phyloP scores from a whole-genome alignment of 345 rosid genomes.

The Murraya koenigii region DNA sequence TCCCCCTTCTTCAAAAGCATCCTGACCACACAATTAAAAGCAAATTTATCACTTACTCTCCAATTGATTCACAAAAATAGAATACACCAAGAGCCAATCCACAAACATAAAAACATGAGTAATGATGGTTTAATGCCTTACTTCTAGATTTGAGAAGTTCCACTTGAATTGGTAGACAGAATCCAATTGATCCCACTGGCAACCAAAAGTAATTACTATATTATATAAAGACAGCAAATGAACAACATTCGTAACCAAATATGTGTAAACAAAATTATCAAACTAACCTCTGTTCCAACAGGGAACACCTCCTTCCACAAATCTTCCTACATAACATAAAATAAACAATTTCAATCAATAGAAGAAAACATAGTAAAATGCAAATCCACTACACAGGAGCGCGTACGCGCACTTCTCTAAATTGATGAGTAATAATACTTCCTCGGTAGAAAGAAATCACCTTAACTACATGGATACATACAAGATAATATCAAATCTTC shows the following conservation, averaged over 20 bases:
- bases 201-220: constrained; percentile 10
- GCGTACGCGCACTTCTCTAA: neutral
- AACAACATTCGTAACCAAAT: neutral
- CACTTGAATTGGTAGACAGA: constrained; percentile 64
- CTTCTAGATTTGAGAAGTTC: constrained; percentile 89
- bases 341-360: constrained; percentile 11
- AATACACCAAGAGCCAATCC: neutral
- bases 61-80: neutral
- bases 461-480: neutral
- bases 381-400: neutral
- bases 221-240: neutral
- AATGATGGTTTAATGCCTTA: constrained; percentile 35
- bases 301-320: constrained; percentile 83
- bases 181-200: constrained; percentile 95
- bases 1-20: constrained; percentile 91
- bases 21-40: constrained; percentile 40
- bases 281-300: constrained; percentile 89
- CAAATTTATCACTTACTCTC: constrained; percentile 9
- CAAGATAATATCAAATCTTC: neutral
- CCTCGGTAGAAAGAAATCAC: neutral
- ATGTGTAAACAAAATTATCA: constrained; percentile 1
- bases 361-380: neutral
- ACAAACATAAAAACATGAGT: neutral
- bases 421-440: neutral
- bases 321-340: constrained; percentile 61